Conservation (phyloP, 768 basidiomycete genomes). For the Clitopilus passeckerianus region DNA sequence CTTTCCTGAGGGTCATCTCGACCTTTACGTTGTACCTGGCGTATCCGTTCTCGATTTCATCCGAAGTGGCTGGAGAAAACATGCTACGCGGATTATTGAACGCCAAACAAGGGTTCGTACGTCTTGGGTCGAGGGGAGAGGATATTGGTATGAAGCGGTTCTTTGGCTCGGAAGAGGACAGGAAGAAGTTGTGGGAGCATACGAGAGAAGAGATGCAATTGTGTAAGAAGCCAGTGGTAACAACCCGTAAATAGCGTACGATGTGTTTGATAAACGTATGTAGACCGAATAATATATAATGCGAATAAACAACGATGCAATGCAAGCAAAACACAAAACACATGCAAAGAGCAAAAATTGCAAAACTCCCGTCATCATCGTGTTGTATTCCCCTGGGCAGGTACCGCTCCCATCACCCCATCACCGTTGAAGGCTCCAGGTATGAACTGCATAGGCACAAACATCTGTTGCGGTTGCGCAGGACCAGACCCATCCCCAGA, state of each 20-base stretch:
- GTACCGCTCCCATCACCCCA: not conserved
- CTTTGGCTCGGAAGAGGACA: conserved; percentile 29
- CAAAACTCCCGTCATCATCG: too few relatives aligned
- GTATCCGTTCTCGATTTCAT: not conserved
- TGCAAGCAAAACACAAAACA: too few relatives aligned
- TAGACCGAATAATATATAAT: not conserved
- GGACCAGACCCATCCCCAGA: not conserved
- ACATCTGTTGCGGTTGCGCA: not conserved
- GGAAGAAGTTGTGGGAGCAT: conserved; percentile 32
- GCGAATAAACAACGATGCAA: too few relatives aligned
- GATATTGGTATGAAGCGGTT: conserved; percentile 26
- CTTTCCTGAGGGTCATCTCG: conserved; percentile 4
- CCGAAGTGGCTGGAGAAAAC: conserved; percentile 26
- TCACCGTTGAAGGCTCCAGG: not conserved
- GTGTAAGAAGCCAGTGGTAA: not conserved
- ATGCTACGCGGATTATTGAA: conserved; percentile 28
- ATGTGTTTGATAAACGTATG: not conserved
- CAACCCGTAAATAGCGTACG: not conserved
- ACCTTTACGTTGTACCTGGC: conserved; percentile 16
- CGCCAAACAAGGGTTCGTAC: conserved; percentile 19
- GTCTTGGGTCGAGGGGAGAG: conserved; percentile 26
- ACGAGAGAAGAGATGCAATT: conserved; percentile 12
- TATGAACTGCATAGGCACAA: not conserved
- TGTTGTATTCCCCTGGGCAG: not conserved
- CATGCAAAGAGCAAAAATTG: too few relatives aligned